Percentiles rank a stretch among this genome's conserved stretches.
phyloP scores from a whole-genome alignment of 2,329 filamentous ascomycete species.

The Trichoderma hamatum region DNA sequence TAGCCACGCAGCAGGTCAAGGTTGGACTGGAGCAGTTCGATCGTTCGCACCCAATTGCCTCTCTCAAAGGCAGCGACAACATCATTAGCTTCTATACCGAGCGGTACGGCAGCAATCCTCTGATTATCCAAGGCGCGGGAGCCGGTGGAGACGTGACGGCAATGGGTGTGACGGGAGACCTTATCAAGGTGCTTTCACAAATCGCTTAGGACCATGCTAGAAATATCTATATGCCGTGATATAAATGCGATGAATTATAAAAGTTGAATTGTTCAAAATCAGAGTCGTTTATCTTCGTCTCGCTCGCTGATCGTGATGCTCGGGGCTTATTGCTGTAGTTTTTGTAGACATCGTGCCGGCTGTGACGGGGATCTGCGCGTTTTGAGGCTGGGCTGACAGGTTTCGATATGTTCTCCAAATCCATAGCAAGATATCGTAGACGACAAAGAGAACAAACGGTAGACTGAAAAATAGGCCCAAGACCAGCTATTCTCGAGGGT shows the following conservation, averaged over 20 bases:
- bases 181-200: conserved; percentile 83
- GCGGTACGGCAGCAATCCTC: conserved; percentile 85
- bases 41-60: conserved; percentile 85
- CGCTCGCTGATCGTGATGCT: conserved; percentile 11
- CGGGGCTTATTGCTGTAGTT: neutral
- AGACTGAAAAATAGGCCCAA: conserved; percentile 51
- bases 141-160: conserved; percentile 95
- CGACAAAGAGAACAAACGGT: conserved; percentile 52
- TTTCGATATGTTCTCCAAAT: conserved; percentile 49
- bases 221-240: neutral
- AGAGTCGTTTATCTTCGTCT: conserved; percentile 11
- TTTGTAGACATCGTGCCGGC: neutral
- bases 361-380: conserved; percentile 5
- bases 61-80: conserved; percentile 95
- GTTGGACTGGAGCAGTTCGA: conserved; percentile 92
- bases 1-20: conserved; percentile 78
- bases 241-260: neutral
- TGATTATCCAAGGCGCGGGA: conserved; percentile 93
- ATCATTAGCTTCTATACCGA: conserved; percentile 99
- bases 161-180: conserved; percentile 94
- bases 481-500: conserved; percentile 40
- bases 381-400: conserved; percentile 21
- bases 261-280: neutral
- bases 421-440: conserved; percentile 58
- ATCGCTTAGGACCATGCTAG: conserved; percentile 50